A percentile compares a stretch with the other conserved stretches of the same genome.
Conservation (phyloP, 2,329 filamentous ascomycete genomes). For the Coleophoma cylindrospora region DNA sequence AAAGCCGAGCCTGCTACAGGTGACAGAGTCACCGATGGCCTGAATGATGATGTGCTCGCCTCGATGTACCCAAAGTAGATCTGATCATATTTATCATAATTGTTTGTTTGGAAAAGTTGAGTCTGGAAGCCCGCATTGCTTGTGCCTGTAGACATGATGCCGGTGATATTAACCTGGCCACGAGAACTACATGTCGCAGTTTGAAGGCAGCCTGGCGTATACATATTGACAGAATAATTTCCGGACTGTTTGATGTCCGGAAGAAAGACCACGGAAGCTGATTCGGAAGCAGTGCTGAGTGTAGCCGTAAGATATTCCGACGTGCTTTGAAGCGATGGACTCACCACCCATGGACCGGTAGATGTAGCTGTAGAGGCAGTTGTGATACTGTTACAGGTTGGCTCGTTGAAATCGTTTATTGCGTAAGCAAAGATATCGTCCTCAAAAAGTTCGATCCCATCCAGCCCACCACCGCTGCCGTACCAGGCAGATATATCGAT, state of each 20-base stretch:
- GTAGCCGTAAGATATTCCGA: slow-evolving; percentile 73
- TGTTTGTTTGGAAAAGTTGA: slow-evolving; percentile 82
- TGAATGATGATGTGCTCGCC: slow-evolving; percentile 66
- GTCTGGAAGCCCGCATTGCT: slow-evolving; percentile 45
- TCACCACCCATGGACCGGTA: slow-evolving; percentile 70
- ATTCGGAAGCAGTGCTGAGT: slow-evolving; percentile 50
- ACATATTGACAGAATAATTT: slow-evolving; percentile 86
- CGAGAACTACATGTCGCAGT: slow-evolving; percentile 72
- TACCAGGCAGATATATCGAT: slow-evolving; percentile 87
- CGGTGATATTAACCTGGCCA: slow-evolving; percentile 79
- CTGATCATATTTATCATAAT: slow-evolving; percentile 94
- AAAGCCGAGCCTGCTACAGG: slow-evolving; percentile 60
- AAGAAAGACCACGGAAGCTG: slow-evolving; percentile 68
- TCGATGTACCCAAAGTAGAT: slow-evolving; percentile 86
- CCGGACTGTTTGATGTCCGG: slow-evolving; percentile 86
- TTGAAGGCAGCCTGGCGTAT: slow-evolving; percentile 83
- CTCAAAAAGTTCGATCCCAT: slow-evolving; percentile 82
- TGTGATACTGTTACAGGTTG: slow-evolving; percentile 63
- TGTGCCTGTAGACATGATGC: slow-evolving; percentile 53
- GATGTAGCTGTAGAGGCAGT: slow-evolving; percentile 61
- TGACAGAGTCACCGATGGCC: slow-evolving; percentile 72
- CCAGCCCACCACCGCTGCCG: slow-evolving; percentile 76
- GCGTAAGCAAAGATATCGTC: slow-evolving; percentile 84
- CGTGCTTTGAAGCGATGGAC: slow-evolving; percentile 62
- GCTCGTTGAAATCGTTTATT: slow-evolving; percentile 83